phyloP scores from a whole-genome alignment of 495 filamentous ascomycete genomes.

The Neurospora sp. region DNA sequence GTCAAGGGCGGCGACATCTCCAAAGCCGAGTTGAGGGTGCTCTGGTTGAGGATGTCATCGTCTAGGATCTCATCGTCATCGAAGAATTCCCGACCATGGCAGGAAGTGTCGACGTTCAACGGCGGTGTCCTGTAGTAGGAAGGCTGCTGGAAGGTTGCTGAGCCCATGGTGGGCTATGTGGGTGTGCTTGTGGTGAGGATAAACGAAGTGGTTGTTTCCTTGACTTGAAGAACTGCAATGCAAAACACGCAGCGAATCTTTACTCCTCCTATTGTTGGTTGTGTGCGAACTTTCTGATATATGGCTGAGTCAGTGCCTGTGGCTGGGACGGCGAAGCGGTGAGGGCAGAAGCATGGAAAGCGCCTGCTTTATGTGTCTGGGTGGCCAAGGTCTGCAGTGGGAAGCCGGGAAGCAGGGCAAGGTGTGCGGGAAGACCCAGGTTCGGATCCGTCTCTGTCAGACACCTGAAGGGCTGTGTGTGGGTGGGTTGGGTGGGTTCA shows the following conservation, averaged over 20 bases:
- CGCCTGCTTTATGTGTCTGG: constrained; percentile 20
- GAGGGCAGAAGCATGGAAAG: constrained; percentile 16
- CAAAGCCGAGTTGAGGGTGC: constrained; percentile 51
- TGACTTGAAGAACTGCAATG: background rate
- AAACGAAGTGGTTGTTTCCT: background rate
- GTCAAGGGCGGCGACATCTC: constrained; percentile 59
- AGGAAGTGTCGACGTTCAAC: constrained; percentile 49
- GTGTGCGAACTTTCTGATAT: constrained; percentile 22
- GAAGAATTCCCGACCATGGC: constrained; percentile 46
- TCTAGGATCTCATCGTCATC: constrained; percentile 83
- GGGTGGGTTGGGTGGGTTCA: background rate
- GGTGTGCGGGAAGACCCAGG: background rate
- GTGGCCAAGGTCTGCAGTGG: constrained; percentile 7
- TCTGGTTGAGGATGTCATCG: constrained; percentile 71
- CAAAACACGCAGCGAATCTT: background rate
- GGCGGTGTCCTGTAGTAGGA: constrained; percentile 55
- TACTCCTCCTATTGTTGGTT: background rate
- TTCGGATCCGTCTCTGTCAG: background rate
- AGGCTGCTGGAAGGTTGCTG: constrained; percentile 38
- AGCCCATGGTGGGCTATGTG: constrained; percentile 37
- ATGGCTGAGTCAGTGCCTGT: constrained; percentile 28
- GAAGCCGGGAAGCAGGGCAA: constrained; percentile 7
- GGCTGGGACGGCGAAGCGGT: constrained; percentile 16
- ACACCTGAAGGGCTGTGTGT: background rate
- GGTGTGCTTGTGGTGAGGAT: constrained; percentile 9